These are phyloP conservation scores for Skeletonema potamos DNA, from an alignment of 108 stramenopile species.

Conservation along the genomic window DNA sequence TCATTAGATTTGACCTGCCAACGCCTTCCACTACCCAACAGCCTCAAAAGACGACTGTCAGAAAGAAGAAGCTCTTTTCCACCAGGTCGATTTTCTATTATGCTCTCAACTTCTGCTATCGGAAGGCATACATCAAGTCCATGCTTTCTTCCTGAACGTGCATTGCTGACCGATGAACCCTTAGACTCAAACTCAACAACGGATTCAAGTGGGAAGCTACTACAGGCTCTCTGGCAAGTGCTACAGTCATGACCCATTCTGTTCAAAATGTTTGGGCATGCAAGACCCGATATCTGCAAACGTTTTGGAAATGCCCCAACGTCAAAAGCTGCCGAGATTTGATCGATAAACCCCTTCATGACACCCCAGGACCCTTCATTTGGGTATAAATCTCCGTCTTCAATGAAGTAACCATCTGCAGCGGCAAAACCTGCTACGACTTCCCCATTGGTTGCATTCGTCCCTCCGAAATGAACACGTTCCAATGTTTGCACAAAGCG, in stretches of 20 bases:
- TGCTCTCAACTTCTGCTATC: neutral
- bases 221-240: neutral
- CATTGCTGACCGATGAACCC: neutral
- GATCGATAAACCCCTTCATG: neutral
- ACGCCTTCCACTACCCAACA: neutral
- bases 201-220: conserved; percentile 8
- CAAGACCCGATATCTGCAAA: neutral
- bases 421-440: neutral
- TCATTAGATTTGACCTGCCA: neutral
- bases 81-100: neutral
- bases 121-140: conserved; percentile 3
- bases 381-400: neutral
- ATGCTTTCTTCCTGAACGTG: neutral
- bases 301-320: neutral
- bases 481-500: neutral
- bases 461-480: conserved; percentile 2
- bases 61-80: neutral
- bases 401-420: neutral
- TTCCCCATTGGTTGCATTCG: neutral
- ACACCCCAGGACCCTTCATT: neutral
- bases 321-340: neutral
- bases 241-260: neutral
- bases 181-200: neutral
- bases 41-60: neutral
- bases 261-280: neutral